Evolutionary conservation across 2,329 filamentous ascomycete species (phyloP), one percentile per base, ranked within the genome.

Genomic region (Penicillium sp.): DNA sequence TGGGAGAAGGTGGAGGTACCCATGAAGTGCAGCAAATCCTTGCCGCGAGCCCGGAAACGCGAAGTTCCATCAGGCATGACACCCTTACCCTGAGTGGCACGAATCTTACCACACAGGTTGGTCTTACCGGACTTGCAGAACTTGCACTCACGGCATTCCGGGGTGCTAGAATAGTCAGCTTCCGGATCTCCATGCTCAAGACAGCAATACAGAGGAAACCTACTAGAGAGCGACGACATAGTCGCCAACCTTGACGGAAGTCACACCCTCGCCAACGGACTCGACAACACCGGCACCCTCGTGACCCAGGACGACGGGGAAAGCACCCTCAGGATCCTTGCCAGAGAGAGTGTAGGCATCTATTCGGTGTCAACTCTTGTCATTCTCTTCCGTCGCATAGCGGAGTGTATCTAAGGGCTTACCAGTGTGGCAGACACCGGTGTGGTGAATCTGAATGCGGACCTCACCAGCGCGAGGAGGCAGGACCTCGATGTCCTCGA

Each of bases 101-200:
- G 89, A 78, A 99, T 99, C 86, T 98, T 98, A 77, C 95, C 95
- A 81, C 93, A 98, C 57, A 98, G 89, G 80, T 98, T 96, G 71
- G 93, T 98, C 88, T 99, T 99, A 80, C 93, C 95, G 43, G 93
- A 98, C 79, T 91, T 95, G 89, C 95, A 99, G 85, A 98, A 98
- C 83, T 98, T 98, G 87, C 95, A 99, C 78, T 98, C 93, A 67
- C 86, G 84, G 82, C 95, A 98, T 82, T 98, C 93, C 64, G 95
- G 95, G 47, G 93, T 98, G 83, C 92, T 96, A 46, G 29, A 27
- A 16, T 19, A 41, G 50, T 57, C 47, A 55, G 49, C n/a, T 24
- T 24, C 13, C 10, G n/a, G 19, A n/a, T 10, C 24, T 16, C 9
- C 13, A n/a, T 21, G 52, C 50, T 35, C 24, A 3, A 33, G 41